Percentiles rank a stretch among this genome's conserved stretches.
Conservation (phyloP, 1,139 yeast genomes). For the Hansenula lynferdii region DNA sequence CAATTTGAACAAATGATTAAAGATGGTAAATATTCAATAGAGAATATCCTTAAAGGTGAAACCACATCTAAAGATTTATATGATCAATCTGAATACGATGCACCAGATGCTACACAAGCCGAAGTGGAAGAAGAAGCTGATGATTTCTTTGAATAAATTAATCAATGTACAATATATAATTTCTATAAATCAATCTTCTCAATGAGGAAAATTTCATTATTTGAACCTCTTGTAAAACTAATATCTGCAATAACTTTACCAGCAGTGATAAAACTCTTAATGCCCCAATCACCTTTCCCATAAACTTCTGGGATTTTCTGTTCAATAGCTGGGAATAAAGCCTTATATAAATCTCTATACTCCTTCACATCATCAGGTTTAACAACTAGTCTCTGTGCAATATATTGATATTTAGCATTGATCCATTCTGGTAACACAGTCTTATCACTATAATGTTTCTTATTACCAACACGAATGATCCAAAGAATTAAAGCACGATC, state of each 20-base stretch:
- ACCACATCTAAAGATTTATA: constrained; percentile 14
- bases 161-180: no score
- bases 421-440: constrained; percentile 51
- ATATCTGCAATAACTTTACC: constrained; percentile 55
- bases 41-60: constrained; percentile 52
- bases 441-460: constrained; percentile 30
- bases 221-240: constrained; percentile 54
- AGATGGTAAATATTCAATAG: constrained; percentile 43
- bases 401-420: constrained; percentile 35
- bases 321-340: constrained; percentile 48
- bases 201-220: constrained; percentile 57
- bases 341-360: constrained; percentile 48
- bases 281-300: constrained; percentile 57
- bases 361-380: constrained; percentile 49
- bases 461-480: constrained; percentile 56
- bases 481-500: constrained; percentile 61
- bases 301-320: constrained; percentile 59
- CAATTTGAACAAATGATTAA: constrained; percentile 46
- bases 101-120: constrained; percentile 18
- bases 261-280: constrained; percentile 53
- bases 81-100: constrained; percentile 5
- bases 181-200: constrained; percentile 22
- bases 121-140: constrained; percentile 37
- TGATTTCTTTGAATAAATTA: constrained; percentile 41
- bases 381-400: constrained; percentile 35